phyloP scores from a whole-genome alignment of 192 early-diverging fungal genomes.

The Backusella mclennaniae region DNA sequence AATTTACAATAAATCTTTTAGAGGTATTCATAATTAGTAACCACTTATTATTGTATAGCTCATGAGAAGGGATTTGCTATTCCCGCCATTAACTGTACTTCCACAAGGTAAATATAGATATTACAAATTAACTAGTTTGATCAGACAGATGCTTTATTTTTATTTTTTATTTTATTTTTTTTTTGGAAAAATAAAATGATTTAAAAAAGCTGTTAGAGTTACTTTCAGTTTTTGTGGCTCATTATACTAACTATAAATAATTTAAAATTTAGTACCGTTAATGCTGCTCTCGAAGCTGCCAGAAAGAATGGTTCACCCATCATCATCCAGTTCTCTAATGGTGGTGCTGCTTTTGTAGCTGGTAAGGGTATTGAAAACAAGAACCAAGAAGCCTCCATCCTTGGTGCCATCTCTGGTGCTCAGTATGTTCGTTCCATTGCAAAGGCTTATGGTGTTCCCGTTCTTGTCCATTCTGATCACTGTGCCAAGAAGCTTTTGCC shows the following conservation, averaged over 20 bases:
- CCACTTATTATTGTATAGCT: slow-evolving; percentile 26
- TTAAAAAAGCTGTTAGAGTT: not conserved
- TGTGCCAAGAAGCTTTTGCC: slow-evolving; percentile 96
- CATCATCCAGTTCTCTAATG: slow-evolving; percentile 95
- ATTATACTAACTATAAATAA: not conserved
- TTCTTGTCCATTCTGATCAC: slow-evolving; percentile 91
- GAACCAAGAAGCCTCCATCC: slow-evolving; percentile 84
- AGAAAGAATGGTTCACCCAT: slow-evolving; percentile 89
- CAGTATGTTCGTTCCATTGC: slow-evolving; percentile 40
- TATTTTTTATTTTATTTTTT: not conserved
- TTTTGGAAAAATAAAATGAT: not conserved
- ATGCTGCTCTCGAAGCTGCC: slow-evolving; percentile 85
- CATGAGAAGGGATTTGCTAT: slow-evolving; percentile 85
- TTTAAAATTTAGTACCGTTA: slow-evolving; percentile 62
- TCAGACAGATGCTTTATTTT: not conserved
- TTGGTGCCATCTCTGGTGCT: slow-evolving; percentile 89
- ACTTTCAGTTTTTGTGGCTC: not conserved
- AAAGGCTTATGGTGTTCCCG: slow-evolving; percentile 43
- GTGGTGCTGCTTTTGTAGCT: slow-evolving; percentile 88
- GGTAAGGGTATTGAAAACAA: slow-evolving; percentile 92
- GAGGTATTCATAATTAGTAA: too few species aligned
- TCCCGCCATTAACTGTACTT: slow-evolving; percentile 95
- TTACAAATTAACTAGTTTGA: not conserved
- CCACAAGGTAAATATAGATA: slow-evolving; percentile 48
- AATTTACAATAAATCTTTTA: not conserved